Evolutionary conservation across 75 land plant species (phyloP).

Genomic region (Pinus albicaulis): DNA sequence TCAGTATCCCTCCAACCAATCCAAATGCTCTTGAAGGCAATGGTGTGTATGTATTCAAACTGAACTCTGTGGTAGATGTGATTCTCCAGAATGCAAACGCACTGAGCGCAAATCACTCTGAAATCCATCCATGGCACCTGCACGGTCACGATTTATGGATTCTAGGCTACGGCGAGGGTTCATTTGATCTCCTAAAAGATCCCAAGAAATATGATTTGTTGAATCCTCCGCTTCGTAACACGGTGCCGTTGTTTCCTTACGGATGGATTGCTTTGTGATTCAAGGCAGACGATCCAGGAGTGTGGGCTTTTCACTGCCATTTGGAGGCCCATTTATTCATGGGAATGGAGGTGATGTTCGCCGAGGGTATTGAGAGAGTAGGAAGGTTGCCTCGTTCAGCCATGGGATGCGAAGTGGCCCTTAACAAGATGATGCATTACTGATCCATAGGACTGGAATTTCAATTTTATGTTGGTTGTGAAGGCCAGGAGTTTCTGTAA

Average conservation of each 20-base stretch:
- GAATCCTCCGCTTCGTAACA: slow-evolving; percentile 78
- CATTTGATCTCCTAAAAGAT: slow-evolving; percentile 29
- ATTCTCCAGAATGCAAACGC: slow-evolving; percentile 90
- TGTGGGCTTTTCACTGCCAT: slow-evolving; percentile 87
- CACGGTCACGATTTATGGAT: slow-evolving; percentile 99
- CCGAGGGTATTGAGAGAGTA: slow-evolving; percentile 58
- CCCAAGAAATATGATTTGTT: slow-evolving; percentile 42
- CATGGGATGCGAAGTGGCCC: slow-evolving; percentile 68
- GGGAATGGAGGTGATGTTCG: slow-evolving; percentile 92
- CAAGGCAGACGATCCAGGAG: slow-evolving; percentile 80
- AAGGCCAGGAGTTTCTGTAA: too few species aligned
- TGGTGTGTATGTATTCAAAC: slow-evolving; percentile 42
- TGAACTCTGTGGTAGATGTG: slow-evolving; percentile 61
- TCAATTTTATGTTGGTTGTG: too few species aligned
- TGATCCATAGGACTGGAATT: too few species aligned
- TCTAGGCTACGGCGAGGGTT: slow-evolving; percentile 80
- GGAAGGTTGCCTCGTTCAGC: slow-evolving; percentile 44
- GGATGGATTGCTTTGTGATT: slow-evolving; percentile 85
- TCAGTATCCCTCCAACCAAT: slow-evolving; percentile 42
- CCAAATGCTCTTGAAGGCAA: slow-evolving; percentile 41
- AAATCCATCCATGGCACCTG: slow-evolving; percentile 95
- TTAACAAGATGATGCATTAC: neutral
- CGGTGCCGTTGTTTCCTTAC: slow-evolving; percentile 71
- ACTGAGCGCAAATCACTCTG: slow-evolving; percentile 46
- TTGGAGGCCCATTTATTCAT: slow-evolving; percentile 85